Percentiles rank a stretch among this genome's conserved stretches.
Evolutionary conservation across 2,329 filamentous ascomycete genomes (phyloP).

Genomic region (Rhinocladiella similis): DNA sequence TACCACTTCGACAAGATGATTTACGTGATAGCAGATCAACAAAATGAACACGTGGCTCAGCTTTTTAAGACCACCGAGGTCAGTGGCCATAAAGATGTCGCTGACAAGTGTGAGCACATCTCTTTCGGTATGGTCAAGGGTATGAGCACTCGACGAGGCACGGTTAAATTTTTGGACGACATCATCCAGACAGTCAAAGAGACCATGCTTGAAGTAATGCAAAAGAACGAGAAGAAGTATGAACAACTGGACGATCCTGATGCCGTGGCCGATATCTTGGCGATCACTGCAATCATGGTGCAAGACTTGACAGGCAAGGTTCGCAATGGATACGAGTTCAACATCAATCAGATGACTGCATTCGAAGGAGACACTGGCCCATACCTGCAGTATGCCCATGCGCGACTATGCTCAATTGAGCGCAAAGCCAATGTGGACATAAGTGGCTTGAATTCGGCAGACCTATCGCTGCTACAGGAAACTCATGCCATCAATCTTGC

Average conservation of each 20-base stretch:
- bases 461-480: constrained; percentile 63
- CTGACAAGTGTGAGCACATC: constrained; percentile 61
- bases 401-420: constrained; percentile 59
- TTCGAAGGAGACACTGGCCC: constrained; percentile 68
- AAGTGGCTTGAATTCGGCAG: constrained; percentile 53
- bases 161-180: constrained; percentile 72
- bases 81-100: constrained; percentile 61
- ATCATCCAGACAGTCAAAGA: constrained; percentile 80
- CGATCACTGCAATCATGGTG: constrained; percentile 94
- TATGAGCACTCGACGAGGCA: constrained; percentile 66
- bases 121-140: constrained; percentile 68
- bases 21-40: constrained; percentile 65
- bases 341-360: constrained; percentile 65
- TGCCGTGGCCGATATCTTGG: constrained; percentile 79
- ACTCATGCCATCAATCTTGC: constrained; percentile 62
- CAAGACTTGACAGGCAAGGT: constrained; percentile 96
- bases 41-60: constrained; percentile 64
- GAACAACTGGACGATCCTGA: constrained; percentile 81
- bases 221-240: constrained; percentile 86
- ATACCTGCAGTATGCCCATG: constrained; percentile 65
- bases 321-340: constrained; percentile 66
- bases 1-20: constrained; percentile 69
- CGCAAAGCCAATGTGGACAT: constrained; percentile 54
- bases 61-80: constrained; percentile 65
- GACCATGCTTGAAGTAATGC: constrained; percentile 98